phyloP scores from a whole-genome alignment of 441 rosid genomes.

The Breynia disticha region DNA sequence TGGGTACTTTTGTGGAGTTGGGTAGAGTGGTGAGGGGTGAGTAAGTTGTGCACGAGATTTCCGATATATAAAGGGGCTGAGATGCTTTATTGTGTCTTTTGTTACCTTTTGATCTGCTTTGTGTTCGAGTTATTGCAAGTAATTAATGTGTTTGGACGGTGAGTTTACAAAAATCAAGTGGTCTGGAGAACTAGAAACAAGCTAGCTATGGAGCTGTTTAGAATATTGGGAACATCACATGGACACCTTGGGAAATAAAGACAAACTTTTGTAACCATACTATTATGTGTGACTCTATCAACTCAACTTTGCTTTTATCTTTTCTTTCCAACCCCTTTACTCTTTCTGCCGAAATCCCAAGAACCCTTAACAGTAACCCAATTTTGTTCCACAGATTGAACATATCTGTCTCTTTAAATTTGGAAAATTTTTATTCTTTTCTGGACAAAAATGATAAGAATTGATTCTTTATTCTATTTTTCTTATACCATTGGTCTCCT shows the following conservation, averaged over 20 bases:
- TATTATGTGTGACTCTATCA: conserved; percentile 8
- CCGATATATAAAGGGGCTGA: conserved; percentile 24
- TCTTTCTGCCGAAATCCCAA: not conserved
- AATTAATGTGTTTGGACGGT: conserved; percentile 20
- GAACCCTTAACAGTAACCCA: too few relatives aligned
- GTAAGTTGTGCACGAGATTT: conserved; percentile 12
- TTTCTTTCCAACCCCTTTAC: too few relatives aligned
- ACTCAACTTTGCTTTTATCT: not conserved
- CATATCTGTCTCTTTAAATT: too few relatives aligned
- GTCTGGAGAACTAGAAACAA: conserved; percentile 31
- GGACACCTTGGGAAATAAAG: conserved; percentile 32
- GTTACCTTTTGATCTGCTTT: conserved; percentile 5
- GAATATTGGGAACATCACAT: conserved; percentile 51
- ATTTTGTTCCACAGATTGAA: too few relatives aligned
- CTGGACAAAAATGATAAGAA: too few relatives aligned
- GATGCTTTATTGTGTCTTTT: conserved; percentile 7
- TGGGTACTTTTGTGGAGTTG: conserved; percentile 2
- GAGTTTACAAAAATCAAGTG: conserved; percentile 30
- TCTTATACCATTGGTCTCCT: too few relatives aligned
- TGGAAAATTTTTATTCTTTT: too few relatives aligned
- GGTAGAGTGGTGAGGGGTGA: not conserved
- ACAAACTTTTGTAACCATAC: conserved; percentile 5
- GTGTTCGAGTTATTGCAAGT: conserved; percentile 19
- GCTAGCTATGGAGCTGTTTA: conserved; percentile 32
- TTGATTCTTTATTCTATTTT: too few relatives aligned